phyloP scores from a whole-genome alignment of 495 filamentous ascomycete species.

The Hypoxylon crocopeplum region DNA sequence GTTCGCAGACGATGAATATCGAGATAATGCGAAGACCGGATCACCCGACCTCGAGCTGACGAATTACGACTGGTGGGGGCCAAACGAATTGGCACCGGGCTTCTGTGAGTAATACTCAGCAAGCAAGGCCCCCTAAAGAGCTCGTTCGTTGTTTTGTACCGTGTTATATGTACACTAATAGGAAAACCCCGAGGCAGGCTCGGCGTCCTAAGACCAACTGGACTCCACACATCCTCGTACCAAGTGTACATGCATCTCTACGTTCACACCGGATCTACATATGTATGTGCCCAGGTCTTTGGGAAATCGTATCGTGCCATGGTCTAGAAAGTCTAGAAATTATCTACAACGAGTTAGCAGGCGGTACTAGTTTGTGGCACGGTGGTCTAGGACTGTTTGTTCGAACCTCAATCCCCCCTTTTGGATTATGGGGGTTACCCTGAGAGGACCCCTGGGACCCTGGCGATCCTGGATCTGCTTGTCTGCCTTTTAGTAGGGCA shows the following conservation, averaged over 20 bases:
- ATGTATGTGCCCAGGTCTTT: slow-evolving; percentile 22
- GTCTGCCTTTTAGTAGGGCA: slow-evolving; percentile 18
- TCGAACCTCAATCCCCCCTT: slow-evolving; percentile 8
- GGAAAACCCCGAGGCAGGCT: slow-evolving; percentile 6
- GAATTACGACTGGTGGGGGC: slow-evolving; percentile 21
- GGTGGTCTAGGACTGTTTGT: slow-evolving; percentile 21
- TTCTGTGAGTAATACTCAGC: slow-evolving; percentile 29
- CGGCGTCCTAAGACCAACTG: slow-evolving; percentile 1
- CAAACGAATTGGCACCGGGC: slow-evolving; percentile 2
- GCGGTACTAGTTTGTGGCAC: slow-evolving; percentile 3
- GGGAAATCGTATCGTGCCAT: slow-evolving; percentile 7
- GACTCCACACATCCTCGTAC: neutral
- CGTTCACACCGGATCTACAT: slow-evolving; percentile 1
- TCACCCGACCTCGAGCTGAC: slow-evolving; percentile 36
- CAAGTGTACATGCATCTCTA: neutral
- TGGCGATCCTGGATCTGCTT: slow-evolving; percentile 34
- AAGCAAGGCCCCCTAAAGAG: slow-evolving; percentile 11
- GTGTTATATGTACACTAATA: slow-evolving; percentile 3
- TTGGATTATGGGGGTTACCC: slow-evolving; percentile 11
- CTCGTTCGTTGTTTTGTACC: slow-evolving; percentile 14
- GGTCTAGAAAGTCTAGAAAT: neutral
- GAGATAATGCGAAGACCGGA: slow-evolving; percentile 22
- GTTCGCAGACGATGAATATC: slow-evolving; percentile 11
- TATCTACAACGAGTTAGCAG: neutral
- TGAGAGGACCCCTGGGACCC: slow-evolving; percentile 30